These are phyloP conservation scores for Chenopodium formosanum DNA, from an alignment of 148 eudicot genomes.

Conservation along the genomic window DNA sequence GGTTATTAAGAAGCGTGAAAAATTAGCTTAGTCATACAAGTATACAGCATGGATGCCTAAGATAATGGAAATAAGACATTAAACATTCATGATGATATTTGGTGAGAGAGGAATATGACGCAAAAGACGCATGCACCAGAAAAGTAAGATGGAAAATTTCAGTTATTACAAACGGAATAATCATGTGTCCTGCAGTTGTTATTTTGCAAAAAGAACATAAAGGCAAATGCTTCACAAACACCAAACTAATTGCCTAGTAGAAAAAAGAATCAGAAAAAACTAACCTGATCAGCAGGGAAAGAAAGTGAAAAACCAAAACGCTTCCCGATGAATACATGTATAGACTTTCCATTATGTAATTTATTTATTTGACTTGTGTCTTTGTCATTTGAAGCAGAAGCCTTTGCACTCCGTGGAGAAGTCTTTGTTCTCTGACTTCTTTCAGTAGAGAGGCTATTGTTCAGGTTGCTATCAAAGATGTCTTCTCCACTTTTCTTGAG, in stretches of 20 bases:
- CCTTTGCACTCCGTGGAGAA: conserved; percentile 30
- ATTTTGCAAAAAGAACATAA: not conserved
- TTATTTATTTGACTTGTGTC: conserved; percentile 39
- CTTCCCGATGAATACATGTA: conserved; percentile 55
- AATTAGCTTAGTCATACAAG: not conserved
- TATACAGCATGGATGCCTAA: not conserved
- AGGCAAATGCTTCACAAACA: conserved; percentile 3
- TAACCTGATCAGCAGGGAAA: conserved; percentile 76
- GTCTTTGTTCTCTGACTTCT: conserved; percentile 22
- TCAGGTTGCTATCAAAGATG: conserved; percentile 19
- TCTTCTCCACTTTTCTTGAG: conserved; percentile 32
- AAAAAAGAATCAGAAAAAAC: conserved; percentile 16
- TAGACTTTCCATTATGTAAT: conserved; percentile 36
- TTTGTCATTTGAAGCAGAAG: conserved; percentile 29
- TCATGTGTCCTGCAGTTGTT: not conserved
- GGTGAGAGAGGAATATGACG: not conserved
- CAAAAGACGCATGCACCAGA: not conserved
- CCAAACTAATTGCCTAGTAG: not conserved
- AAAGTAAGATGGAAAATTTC: not conserved
- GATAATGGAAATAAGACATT: not conserved
- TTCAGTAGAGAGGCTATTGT: conserved; percentile 25
- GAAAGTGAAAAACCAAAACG: conserved; percentile 57
- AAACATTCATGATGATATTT: not conserved
- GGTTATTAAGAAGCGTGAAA: not conserved
- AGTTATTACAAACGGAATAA: not conserved